Conservation (phyloP, 805 yeast genomes). For the Pichia pseudocactophila region DNA sequence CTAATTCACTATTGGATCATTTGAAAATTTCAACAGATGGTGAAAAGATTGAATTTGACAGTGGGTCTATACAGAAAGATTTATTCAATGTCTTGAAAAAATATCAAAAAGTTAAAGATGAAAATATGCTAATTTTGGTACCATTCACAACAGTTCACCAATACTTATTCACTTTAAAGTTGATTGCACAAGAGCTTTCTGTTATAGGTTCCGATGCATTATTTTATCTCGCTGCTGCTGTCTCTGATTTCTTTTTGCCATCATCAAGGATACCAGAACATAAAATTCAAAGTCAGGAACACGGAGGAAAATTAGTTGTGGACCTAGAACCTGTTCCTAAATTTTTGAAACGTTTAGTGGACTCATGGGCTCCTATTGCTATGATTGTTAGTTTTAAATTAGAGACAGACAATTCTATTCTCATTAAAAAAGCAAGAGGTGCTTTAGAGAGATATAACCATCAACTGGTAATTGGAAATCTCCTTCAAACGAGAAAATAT, state of each 20-base stretch:
- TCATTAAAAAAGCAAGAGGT: slow-evolving; percentile 64
- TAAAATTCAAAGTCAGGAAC: slow-evolving; percentile 77
- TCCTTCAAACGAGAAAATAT: slow-evolving; percentile 77
- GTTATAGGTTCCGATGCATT: slow-evolving; percentile 49
- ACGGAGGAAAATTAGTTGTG: slow-evolving; percentile 66
- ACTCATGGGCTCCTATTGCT: slow-evolving; percentile 90
- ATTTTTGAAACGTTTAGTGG: slow-evolving; percentile 78
- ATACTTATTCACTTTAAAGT: slow-evolving; percentile 74
- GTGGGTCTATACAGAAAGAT: slow-evolving; percentile 42
- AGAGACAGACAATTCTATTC: slow-evolving; percentile 71
- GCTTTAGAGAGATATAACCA: slow-evolving; percentile 85
- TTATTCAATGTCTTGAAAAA: slow-evolving; percentile 54
- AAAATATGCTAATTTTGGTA: slow-evolving; percentile 50
- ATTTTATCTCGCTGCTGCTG: slow-evolving; percentile 94
- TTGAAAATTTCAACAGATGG: slow-evolving; percentile 45
- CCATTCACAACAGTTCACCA: slow-evolving; percentile 96
- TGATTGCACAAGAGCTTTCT: slow-evolving; percentile 53
- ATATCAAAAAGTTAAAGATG: slow-evolving; percentile 41
- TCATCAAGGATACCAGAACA: slow-evolving; percentile 80
- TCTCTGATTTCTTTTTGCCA: slow-evolving; percentile 92
- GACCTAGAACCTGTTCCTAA: slow-evolving; percentile 95
- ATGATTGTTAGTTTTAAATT: slow-evolving; percentile 92
- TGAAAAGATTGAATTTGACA: slow-evolving; percentile 46
- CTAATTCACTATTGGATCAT: slow-evolving; percentile 79
- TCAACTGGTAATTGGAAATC: slow-evolving; percentile 89